These are phyloP conservation scores for Coniochaeta sp. DNA, from an alignment of 2,329 filamentous ascomycete species.

Conservation along the genomic window DNA sequence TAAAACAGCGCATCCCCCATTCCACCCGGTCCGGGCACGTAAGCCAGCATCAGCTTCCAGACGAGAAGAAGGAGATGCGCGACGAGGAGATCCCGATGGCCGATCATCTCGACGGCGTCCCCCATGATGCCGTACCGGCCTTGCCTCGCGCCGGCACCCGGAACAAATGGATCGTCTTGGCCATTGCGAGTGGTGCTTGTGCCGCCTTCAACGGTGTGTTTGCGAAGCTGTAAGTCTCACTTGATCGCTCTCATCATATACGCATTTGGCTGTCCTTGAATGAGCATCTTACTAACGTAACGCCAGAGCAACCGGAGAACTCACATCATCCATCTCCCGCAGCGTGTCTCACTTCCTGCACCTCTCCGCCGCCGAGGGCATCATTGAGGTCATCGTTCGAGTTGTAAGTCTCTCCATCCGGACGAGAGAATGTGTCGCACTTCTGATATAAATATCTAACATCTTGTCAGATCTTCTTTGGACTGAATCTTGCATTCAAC, in stretches of 20 bases:
- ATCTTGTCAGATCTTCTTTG: conserved; percentile 59
- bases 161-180: conserved; percentile 59
- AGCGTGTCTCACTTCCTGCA: conserved; percentile 36
- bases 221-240: conserved; percentile 63
- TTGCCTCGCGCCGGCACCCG: conserved; percentile 2
- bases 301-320: conserved; percentile 46
- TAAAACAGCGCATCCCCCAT: not conserved
- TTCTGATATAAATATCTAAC: not conserved
- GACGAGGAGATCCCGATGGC: not conserved
- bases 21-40: not conserved
- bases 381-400: conserved; percentile 42
- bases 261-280: too few relatives aligned
- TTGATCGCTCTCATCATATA: too few relatives aligned
- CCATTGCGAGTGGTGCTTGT: conserved; percentile 67
- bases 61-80: not conserved
- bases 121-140: conserved; percentile 16
- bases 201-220: conserved; percentile 79
- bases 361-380: conserved; percentile 29
- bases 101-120: not conserved
- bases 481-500: conserved; percentile 68
- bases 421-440: not conserved
- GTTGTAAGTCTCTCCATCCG: conserved; percentile 32
- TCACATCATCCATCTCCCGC: conserved; percentile 42
- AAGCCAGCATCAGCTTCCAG: not conserved
- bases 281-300: not conserved